phyloP scores from a whole-genome alignment of 129 eudicot genomes.

The Tagetes erecta region DNA sequence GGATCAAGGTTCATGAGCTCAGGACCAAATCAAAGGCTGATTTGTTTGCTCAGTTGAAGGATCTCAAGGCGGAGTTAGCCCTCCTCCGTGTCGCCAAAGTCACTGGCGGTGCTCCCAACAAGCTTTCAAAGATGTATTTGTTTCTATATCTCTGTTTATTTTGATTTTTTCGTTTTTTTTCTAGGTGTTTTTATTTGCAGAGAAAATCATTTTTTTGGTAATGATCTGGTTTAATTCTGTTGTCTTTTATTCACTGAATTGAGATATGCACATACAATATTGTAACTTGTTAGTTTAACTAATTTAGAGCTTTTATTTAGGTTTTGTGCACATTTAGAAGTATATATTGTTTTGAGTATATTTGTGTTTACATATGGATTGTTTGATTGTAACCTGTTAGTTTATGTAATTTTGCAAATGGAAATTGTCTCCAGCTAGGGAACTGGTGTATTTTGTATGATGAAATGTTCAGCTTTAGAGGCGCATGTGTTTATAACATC shows the following conservation, averaged over 20 bases:
- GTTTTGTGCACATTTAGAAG: not conserved
- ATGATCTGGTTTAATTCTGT: not conserved
- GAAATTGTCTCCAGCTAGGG: not conserved
- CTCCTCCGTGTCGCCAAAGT: constrained; percentile 79
- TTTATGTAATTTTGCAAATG: not conserved
- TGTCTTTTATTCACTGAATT: not conserved
- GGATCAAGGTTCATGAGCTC: constrained; percentile 66
- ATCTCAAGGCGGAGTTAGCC: constrained; percentile 65
- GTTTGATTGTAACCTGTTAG: not conserved
- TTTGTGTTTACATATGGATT: not conserved
- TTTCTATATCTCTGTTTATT: not conserved
- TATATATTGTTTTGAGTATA: not conserved
- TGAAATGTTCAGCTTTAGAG: too few relatives aligned
- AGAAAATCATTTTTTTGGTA: not conserved
- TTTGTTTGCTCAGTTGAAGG: constrained; percentile 63
- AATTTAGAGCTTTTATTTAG: too few relatives aligned
- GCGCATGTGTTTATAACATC: too few relatives aligned
- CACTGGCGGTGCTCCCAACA: constrained; percentile 83
- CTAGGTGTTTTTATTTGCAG: not conserved
- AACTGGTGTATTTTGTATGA: too few relatives aligned
- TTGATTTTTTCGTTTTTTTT: not conserved
- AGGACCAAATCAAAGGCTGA: constrained; percentile 53
- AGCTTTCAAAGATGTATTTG: constrained; percentile 70
- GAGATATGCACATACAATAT: not conserved
- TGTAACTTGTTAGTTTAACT: not conserved